Evolutionary conservation across 2,329 filamentous ascomycete species (phyloP).

Genomic region (Akanthomyces dipterigenus): DNA sequence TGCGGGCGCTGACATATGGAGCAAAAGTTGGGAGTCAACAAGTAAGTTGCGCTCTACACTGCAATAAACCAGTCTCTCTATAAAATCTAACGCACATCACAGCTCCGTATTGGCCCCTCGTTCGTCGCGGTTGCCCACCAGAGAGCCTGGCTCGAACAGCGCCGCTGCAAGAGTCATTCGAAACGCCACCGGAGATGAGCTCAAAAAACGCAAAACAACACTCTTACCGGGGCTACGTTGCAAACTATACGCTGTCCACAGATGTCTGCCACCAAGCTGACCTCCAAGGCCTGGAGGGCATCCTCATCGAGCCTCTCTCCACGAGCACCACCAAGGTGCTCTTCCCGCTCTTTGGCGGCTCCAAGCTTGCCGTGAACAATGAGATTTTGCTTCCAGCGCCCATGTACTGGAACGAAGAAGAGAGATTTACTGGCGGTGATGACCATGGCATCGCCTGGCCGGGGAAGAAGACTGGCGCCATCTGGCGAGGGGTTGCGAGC

Average conservation of each 20-base stretch:
- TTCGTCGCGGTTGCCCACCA: conserved; percentile 54
- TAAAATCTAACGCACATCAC: too few relatives aligned
- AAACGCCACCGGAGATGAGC: conserved; percentile 34
- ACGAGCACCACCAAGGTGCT: conserved; percentile 50
- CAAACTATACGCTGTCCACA: conserved; percentile 53
- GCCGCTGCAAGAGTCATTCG: conserved; percentile 36
- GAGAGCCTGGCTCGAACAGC: conserved; percentile 52
- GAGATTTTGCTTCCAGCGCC: conserved; percentile 63
- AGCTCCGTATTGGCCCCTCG: conserved; percentile 25
- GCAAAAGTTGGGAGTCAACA: conserved; percentile 46
- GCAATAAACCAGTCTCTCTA: background rate
- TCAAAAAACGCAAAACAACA: conserved; percentile 41
- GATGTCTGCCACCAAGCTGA: conserved; percentile 62
- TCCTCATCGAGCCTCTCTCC: conserved; percentile 55
- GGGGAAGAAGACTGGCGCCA: conserved; percentile 44
- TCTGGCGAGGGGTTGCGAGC: conserved; percentile 64
- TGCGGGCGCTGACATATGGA: conserved; percentile 28
- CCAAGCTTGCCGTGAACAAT: conserved; percentile 62
- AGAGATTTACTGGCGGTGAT: conserved; percentile 53
- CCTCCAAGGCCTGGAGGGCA: conserved; percentile 55
- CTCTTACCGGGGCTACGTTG: conserved; percentile 50
- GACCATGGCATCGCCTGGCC: conserved; percentile 49
- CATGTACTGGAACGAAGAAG: conserved; percentile 57
- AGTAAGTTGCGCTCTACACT: conserved; percentile 28
- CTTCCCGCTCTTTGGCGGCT: conserved; percentile 61